Evolutionary conservation across 257 asterid genomes (phyloP).

Genomic region (Scutellaria barbata): DNA sequence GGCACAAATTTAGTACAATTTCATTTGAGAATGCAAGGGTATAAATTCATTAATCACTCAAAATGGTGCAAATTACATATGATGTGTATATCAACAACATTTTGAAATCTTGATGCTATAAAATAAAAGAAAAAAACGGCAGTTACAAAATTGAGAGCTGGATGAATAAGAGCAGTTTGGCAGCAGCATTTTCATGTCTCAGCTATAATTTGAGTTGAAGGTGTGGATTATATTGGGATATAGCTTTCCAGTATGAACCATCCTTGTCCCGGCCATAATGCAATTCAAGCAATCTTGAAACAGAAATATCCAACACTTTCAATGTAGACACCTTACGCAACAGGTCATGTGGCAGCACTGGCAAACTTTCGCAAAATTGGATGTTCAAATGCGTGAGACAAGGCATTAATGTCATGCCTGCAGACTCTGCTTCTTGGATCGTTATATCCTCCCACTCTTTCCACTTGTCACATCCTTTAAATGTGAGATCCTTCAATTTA

Average conservation of each 20-base stretch:
- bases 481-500: constrained; percentile 26
- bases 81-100: too few relatives aligned
- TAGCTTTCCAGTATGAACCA: constrained; percentile 19
- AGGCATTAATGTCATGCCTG: constrained; percentile 21
- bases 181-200: too few relatives aligned
- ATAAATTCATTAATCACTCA: too few relatives aligned
- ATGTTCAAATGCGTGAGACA: constrained; percentile 22
- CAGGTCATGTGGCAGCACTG: constrained; percentile 21
- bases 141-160: too few relatives aligned
- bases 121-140: too few relatives aligned
- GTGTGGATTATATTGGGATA: constrained; percentile 16
- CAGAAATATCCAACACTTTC: not conserved
- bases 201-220: not conserved
- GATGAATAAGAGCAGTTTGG: too few relatives aligned
- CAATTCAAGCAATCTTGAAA: not conserved
- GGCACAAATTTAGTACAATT: too few relatives aligned
- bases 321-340: constrained; percentile 10
- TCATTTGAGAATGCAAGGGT: too few relatives aligned
- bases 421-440: constrained; percentile 6
- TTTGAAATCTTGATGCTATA: too few relatives aligned
- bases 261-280: constrained; percentile 12
- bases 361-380: not conserved
- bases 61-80: too few relatives aligned
- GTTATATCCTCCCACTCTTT: constrained; percentile 36
- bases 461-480: constrained; percentile 30